phyloP scores from a whole-genome alignment of 345 rosid species.

The Eucalyptus sp. region DNA sequence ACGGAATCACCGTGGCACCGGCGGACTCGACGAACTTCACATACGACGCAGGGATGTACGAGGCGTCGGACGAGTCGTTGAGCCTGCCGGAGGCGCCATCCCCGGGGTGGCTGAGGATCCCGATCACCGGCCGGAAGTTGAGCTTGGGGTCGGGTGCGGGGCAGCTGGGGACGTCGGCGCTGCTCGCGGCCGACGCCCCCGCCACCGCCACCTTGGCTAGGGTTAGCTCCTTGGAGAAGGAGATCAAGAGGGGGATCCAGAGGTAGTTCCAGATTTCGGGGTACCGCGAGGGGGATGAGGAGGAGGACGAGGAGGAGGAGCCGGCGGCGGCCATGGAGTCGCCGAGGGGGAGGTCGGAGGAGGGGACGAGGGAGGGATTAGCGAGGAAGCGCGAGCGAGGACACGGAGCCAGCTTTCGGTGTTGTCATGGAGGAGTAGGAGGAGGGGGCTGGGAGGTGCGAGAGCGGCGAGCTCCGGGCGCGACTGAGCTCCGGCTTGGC shows the following conservation, averaged over 20 bases:
- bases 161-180: conserved; percentile 13
- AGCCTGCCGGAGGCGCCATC: conserved; percentile 87
- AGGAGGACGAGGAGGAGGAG: background rate
- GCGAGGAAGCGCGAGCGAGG: no score
- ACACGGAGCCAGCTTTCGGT: no score
- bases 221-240: conserved; percentile 30
- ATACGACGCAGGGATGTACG: conserved; percentile 76
- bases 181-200: background rate
- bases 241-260: conserved; percentile 31
- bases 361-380: no score
- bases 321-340: conserved; percentile 11
- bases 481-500: background rate
- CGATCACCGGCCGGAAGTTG: conserved; percentile 73
- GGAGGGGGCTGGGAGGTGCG: background rate
- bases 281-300: background rate
- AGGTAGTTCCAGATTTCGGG: conserved; percentile 34
- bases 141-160: conserved; percentile 36
- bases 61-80: conserved; percentile 33
- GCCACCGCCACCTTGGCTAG: background rate
- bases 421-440: background rate
- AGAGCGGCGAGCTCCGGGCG: background rate
- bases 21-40: conserved; percentile 88
- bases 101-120: conserved; percentile 76
- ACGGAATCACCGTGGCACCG: conserved; percentile 86
- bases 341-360: background rate